Evolutionary conservation across 2,329 filamentous ascomycete genomes (phyloP), one percentile per base, ranked within the genome.

Genomic region (Neopestalotiopsis rosae): DNA sequence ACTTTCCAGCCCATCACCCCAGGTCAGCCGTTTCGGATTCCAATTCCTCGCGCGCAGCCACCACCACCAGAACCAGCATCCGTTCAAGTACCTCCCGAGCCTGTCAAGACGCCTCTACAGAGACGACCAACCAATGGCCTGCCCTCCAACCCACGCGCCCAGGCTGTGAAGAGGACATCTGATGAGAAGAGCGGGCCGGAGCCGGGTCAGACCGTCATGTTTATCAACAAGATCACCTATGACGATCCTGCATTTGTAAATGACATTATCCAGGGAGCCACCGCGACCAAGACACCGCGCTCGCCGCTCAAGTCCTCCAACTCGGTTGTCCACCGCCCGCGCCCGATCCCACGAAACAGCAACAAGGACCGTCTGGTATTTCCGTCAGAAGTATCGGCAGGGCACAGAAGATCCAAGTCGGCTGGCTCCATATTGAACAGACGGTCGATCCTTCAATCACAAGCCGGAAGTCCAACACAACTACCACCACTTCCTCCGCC

Each of bases 181-280:
- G 73, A 76, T 34, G 80, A n/a, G 13, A 71, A 73, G 7, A 68
- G 68, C 64, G 72, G 66, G 17, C 73, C 73, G 67, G 81, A 78
- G 66, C 78, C 84, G 17, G 28, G 28, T 30, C 82, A 85, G 69
- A 88, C 84, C 4, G 82, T 89, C 61, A 85, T 89, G 83, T 84
- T 88, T 67, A 77, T 89, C 64, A 89, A 88, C 69, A 82, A 85
- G 64, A 87, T 89, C 67, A 81, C 86, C 45, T 89, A 88, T 70
- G 80, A 89, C 67, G 81, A 90, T 68, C 86, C 87, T 0, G 77
- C 74, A 34, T 76, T 79, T 1, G 85, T 89, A 2, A 79, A 84
- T 65, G 82, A 80, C 30, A 86, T 89, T 69, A 82, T 88, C 45
- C 80, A 84, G 38, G 82, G 78, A 12, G 83, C 81, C 4, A 79